A percentile compares a stretch with the other conserved stretches of the same genome.
These are phyloP conservation scores for Sporobolomyces phaffii DNA, from an alignment of 768 basidiomycete genomes.

Conservation along the genomic window DNA sequence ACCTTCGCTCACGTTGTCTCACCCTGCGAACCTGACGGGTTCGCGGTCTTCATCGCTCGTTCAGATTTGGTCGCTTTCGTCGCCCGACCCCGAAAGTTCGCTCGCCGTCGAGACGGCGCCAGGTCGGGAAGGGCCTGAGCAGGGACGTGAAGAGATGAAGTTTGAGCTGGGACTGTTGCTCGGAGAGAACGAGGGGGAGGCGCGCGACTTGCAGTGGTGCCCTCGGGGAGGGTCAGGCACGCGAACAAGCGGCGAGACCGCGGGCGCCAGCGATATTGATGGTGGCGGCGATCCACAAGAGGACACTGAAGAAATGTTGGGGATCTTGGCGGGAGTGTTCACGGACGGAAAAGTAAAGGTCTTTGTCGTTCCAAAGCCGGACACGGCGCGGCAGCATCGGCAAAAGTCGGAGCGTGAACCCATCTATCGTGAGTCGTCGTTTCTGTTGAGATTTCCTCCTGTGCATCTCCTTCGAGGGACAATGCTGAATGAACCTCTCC, in stretches of 20 bases:
- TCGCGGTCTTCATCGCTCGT: conserved; percentile 54
- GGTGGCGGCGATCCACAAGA: conserved; percentile 25
- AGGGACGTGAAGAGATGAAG: conserved; percentile 20
- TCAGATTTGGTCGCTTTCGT: conserved; percentile 68
- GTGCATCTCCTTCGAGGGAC: too few species aligned
- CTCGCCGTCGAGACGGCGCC: neutral
- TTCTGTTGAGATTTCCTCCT: neutral
- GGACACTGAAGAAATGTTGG: conserved; percentile 43
- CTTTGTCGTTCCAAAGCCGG: conserved; percentile 72
- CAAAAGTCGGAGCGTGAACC: conserved; percentile 43
- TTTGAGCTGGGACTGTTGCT: conserved; percentile 74
- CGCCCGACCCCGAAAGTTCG: neutral
- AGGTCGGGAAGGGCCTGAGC: neutral
- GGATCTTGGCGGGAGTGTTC: conserved; percentile 75
- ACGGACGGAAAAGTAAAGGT: conserved; percentile 78
- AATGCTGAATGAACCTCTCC: too few species aligned
- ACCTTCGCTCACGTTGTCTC: conserved; percentile 55
- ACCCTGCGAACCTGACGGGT: conserved; percentile 51
- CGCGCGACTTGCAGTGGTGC: conserved; percentile 15
- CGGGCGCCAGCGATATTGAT: conserved; percentile 9
- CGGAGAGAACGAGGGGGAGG: conserved; percentile 50
- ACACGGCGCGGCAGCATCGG: conserved; percentile 48
- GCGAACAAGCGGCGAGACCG: neutral
- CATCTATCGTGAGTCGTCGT: conserved; percentile 52
- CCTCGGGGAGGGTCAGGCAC: conserved; percentile 2